Evolutionary conservation across 2,329 filamentous ascomycete species (phyloP).

Genomic region (Fusarium compactum): DNA sequence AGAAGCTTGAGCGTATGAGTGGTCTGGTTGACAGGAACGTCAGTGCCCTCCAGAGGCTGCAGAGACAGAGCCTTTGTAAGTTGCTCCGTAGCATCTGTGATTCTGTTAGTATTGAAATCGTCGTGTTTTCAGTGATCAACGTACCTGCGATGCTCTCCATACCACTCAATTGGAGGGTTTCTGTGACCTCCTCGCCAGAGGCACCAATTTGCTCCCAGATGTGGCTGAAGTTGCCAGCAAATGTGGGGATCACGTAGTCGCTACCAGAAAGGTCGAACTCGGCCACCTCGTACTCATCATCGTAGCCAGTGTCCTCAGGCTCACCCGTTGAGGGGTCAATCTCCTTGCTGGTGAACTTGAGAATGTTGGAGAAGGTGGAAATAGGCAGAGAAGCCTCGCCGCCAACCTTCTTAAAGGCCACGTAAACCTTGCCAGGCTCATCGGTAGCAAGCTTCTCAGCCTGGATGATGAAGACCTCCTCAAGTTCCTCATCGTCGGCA

Average conservation of each 20-base stretch:
- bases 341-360: constrained; percentile 98
- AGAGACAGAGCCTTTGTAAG: constrained; percentile 87
- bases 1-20: constrained; percentile 96
- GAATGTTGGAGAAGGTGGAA: constrained; percentile 87
- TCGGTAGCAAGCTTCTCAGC: constrained; percentile 85
- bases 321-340: constrained; percentile 95
- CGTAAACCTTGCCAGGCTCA: constrained; percentile 92
- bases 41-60: constrained; percentile 93
- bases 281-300: constrained; percentile 97
- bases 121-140: constrained; percentile 48
- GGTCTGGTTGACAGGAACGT: constrained; percentile 86
- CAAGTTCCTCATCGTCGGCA: constrained; percentile 82
- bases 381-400: constrained; percentile 83
- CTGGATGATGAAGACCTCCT: constrained; percentile 95
- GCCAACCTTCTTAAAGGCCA: constrained; percentile 87
- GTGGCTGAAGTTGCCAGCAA: constrained; percentile 94
- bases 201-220: constrained; percentile 94
- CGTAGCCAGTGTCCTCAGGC: constrained; percentile 91
- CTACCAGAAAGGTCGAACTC: constrained; percentile 91
- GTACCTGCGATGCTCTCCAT: constrained; percentile 93
- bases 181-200: constrained; percentile 88
- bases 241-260: constrained; percentile 93
- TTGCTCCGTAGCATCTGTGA: constrained; percentile 88
- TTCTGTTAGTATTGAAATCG: constrained; percentile 40
- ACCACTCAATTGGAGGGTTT: constrained; percentile 88